Base-by-base conservation (phyloP, 768 basidiomycete species). In the Rhodotorula graminis region DNA sequence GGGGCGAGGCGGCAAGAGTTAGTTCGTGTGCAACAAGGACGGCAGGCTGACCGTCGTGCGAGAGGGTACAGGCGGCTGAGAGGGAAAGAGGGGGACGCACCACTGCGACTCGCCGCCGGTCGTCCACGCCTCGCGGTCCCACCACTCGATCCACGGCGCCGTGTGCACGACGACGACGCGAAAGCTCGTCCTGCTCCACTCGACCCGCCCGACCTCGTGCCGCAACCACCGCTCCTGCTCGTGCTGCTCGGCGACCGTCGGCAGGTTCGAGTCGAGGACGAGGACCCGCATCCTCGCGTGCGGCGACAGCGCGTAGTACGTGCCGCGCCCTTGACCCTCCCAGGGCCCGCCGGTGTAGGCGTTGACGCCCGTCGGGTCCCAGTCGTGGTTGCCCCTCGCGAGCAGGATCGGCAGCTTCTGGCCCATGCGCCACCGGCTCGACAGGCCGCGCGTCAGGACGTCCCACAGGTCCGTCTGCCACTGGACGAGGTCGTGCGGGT, bases 401-500 rank as follows among this genome's bases (percentile, higher is more conserved):
- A 73, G 65, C 10, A 73, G 44, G 40, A 76, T 50, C 2, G 75
- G 75, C 40, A 65, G 57, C 23, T 59, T n/a, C 25, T 61, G 70
- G 2, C 69, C 69, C 14, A 58, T 12, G 6, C 46, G 21, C 33
- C 25, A 37, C 14, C 23, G 31, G 11, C 18, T 11, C 10, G 27
- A 40, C 6, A 46, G 42, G 23, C 59, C 18, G 29, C 66, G 62
- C 31, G 75, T 73, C 21, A 76, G 29, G 5, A 69, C 62, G 52
- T 76, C 75, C 66, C 65, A 76, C 23, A 73, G 49, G 67, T 76
- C 75, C 16, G 75, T 76, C 31, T 76, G 75, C 75, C 75, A 76
- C 31, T 76, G 75, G 1, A 65, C 62, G 55, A 71, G 65, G 56
- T 70, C 58, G 69, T 73, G 65, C 16, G 75, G 71, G 55, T 65